Evolutionary conservation across 2,329 filamentous ascomycete species (phyloP), one percentile per base, ranked within the genome.

Genomic region (Colletotrichum aenigma): DNA sequence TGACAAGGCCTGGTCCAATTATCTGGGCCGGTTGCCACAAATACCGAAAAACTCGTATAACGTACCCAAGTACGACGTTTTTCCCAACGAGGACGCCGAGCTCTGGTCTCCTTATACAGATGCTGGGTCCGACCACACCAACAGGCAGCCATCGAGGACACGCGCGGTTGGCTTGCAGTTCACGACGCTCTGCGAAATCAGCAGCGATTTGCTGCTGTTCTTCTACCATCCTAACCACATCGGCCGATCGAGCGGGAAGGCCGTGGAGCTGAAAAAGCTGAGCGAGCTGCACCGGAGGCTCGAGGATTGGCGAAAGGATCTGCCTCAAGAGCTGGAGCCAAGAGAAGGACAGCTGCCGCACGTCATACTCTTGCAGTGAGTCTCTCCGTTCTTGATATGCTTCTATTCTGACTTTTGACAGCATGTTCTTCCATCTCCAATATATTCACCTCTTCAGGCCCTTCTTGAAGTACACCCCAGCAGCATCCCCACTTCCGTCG

Each of bases 1-100:
- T 83, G 97, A 99, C 87, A 98, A 98, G 89, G 98, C 95, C 84
- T 98, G 96, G 96, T 98, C 96, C 66, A 98, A 98, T 83, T 98
- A 98, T 80, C 91, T 98, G 30, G 96, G 97, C 64, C 93, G 97
- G 58, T 89, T 98, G 77, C 96, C 97, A 13, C 96, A 98, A 83
- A 87, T 98, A 13, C 93, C 95, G 0, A 93, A 92, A 56, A 92
- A 92, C 34, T 94, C 94, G 9, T 94, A 95, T 80, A 98, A 94
- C 38, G 95, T 96, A 1, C 94, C 95, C 30, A 98, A 96, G 83
- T 94, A 95, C 78, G 96, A 98, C 75, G 95, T 98, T 13, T 97
- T 98, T 79, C 96, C 96, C 0, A 90, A 92, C 67, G 97, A 98
- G 83, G 97, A 99, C 79, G 90, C 94, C 4, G 93, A 95, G 79